Conservation (phyloP, 176 grass and related monocot species). For the Poa annua region DNA sequence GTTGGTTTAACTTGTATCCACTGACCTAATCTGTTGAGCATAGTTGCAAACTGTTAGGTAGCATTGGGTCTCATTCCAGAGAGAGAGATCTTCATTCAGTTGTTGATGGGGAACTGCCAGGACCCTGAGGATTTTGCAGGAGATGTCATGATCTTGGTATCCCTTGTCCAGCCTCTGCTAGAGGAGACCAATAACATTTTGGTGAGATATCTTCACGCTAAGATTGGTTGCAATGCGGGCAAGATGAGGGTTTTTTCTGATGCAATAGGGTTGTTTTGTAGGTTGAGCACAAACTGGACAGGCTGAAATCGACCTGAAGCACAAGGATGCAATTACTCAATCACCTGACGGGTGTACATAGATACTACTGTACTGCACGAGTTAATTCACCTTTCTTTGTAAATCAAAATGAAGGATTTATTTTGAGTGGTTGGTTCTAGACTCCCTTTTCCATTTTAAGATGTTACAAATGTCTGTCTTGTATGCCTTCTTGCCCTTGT, state of each 20-base stretch:
- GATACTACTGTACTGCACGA: slow-evolving; percentile 31
- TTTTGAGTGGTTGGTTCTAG: background rate
- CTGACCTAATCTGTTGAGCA: slow-evolving; percentile 48
- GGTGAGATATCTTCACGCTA: slow-evolving; percentile 37
- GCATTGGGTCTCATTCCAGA: slow-evolving; percentile 73
- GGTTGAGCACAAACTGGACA: slow-evolving; percentile 68
- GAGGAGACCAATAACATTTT: slow-evolving; percentile 63
- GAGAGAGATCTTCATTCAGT: slow-evolving; percentile 58
- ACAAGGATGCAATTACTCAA: background rate
- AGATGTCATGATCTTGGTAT: slow-evolving; percentile 55
- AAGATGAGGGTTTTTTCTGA: slow-evolving; percentile 22
- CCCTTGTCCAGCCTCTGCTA: slow-evolving; percentile 57
- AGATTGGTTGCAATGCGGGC: background rate
- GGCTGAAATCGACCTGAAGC: slow-evolving; percentile 60
- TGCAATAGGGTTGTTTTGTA: slow-evolving; percentile 39
- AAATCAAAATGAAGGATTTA: slow-evolving; percentile 11
- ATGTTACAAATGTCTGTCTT: background rate
- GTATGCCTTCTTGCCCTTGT: background rate
- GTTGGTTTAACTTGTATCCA: background rate
- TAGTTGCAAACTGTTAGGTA: slow-evolving; percentile 66
- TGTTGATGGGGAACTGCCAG: slow-evolving; percentile 63
- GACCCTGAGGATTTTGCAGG: slow-evolving; percentile 59
- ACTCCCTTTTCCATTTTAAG: slow-evolving; percentile 2
- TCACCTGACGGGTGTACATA: slow-evolving; percentile 41
- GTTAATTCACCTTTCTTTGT: slow-evolving; percentile 16